These are phyloP conservation scores for Puya raimondii DNA, from an alignment of 176 grass and related monocot species.

Conservation along the genomic window DNA sequence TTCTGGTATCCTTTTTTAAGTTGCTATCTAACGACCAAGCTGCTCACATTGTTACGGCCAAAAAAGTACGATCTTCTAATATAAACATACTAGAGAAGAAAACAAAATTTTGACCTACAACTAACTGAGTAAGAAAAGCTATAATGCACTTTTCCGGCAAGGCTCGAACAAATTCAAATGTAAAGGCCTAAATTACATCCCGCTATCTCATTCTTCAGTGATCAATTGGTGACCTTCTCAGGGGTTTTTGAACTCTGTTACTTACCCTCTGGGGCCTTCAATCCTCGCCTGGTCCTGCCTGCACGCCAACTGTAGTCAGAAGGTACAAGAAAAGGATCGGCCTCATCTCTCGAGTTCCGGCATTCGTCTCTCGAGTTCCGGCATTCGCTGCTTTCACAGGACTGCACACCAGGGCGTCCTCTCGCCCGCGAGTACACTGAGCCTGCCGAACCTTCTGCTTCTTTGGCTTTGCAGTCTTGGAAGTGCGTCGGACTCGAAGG, in stretches of 20 bases:
- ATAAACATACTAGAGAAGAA: too few species aligned
- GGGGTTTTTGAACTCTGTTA: conserved; percentile 29
- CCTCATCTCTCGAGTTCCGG: too few species aligned
- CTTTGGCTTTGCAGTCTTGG: conserved; percentile 48
- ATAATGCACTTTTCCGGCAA: too few species aligned
- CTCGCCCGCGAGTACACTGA: conserved; percentile 59
- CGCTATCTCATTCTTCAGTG: conserved; percentile 43
- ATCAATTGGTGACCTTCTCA: conserved; percentile 31
- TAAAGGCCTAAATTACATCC: too few species aligned
- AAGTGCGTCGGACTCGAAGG: conserved; percentile 70
- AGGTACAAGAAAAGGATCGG: conserved; percentile 85
- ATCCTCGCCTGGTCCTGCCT: conserved; percentile 69
- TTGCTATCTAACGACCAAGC: too few species aligned
- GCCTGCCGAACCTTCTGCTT: conserved; percentile 47
- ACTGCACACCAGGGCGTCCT: conserved; percentile 47
- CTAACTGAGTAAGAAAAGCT: too few species aligned
- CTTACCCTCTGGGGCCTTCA: conserved; percentile 86
- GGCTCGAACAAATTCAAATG: too few species aligned
- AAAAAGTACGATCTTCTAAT: too few species aligned
- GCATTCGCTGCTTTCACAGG: conserved; percentile 37
- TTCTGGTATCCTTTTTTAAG: too few species aligned
- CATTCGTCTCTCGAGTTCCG: conserved; percentile 38
- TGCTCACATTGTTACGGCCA: too few species aligned
- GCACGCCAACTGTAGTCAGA: conserved; percentile 79
- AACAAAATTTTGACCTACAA: too few species aligned